Conservation (phyloP, 352 stramenopile species). For the Vaucheria bursata region DNA sequence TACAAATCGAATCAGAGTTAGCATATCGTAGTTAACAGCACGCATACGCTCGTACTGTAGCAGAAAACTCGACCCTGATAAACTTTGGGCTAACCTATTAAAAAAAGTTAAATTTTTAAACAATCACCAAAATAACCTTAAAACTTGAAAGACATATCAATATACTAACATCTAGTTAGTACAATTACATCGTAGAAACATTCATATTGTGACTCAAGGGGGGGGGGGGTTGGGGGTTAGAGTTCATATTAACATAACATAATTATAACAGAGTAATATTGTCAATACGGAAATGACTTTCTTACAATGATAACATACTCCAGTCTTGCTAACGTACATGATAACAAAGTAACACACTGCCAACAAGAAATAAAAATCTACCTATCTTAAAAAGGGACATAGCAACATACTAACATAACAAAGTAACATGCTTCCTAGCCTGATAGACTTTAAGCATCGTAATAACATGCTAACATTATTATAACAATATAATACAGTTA, state of each 20-base stretch:
- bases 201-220: neutral
- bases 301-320: no score
- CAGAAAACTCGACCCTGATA: neutral
- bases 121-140: neutral
- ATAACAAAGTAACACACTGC: no score
- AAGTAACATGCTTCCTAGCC: neutral
- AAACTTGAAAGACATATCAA: neutral
- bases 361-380: no score
- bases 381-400: no score
- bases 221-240: neutral
- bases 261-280: neutral
- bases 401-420: no score
- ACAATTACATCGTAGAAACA: neutral
- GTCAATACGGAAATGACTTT: neutral
- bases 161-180: neutral
- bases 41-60: neutral
- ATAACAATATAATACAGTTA: neutral
- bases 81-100: neutral
- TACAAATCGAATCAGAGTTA: neutral
- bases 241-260: neutral
- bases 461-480: neutral
- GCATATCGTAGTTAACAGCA: neutral
- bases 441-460: neutral
- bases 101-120: neutral
- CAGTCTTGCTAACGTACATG: no score